Conservation (phyloP, 225 moss, liverwort and hornwort genomes). For the Straminergon stramineum region DNA sequence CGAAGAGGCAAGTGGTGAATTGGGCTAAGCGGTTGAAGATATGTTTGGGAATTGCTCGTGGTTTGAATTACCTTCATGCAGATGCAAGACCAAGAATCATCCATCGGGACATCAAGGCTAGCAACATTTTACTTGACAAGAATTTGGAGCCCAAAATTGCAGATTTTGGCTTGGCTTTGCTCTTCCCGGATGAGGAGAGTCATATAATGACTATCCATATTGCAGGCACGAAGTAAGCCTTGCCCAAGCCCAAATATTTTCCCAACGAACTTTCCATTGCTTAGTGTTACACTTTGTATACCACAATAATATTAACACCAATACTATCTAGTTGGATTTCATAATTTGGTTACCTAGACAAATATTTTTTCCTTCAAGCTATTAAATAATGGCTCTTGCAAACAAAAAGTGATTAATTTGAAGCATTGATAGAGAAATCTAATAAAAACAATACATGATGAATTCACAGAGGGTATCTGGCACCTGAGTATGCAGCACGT, state of each 20-base stretch:
- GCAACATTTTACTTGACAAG: neutral
- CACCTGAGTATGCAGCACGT: neutral
- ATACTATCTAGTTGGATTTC: neutral
- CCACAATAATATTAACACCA: fast-evolving
- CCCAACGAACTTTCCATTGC: neutral
- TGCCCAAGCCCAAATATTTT: neutral
- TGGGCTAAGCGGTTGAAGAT: neutral
- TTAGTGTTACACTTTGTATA: fast-evolving
- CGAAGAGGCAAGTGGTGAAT: neutral
- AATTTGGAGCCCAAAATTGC: neutral
- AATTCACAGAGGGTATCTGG: neutral
- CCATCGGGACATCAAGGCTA: neutral
- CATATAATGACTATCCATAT: neutral
- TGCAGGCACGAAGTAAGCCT: neutral
- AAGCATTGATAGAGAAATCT: neutral
- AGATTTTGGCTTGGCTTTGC: neutral
- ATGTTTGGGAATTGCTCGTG: neutral
- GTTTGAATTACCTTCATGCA: neutral
- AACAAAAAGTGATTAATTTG: too few relatives aligned
- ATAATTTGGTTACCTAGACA: fast-evolving
- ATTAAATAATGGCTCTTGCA: neutral
- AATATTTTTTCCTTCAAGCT: too few relatives aligned
- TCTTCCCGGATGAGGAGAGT: neutral
- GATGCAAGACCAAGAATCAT: neutral
- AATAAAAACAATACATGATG: neutral